These are phyloP conservation scores for Trypanosoma mega DNA, from an alignment of 208 protist species.

Conservation along the genomic window DNA sequence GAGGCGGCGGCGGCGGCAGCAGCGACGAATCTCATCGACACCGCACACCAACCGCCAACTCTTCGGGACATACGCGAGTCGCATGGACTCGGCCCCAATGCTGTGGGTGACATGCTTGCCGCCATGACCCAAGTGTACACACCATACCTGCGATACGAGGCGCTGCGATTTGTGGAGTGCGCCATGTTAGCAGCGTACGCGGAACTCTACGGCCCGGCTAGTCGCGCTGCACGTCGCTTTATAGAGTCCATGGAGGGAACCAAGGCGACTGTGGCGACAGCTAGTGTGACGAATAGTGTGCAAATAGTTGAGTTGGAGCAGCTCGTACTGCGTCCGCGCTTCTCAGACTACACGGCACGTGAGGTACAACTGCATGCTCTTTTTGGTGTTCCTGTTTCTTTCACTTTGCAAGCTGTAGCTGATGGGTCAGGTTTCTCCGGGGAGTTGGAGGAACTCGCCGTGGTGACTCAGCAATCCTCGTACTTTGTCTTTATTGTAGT, in stretches of 20 bases:
- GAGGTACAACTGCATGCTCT: slow-evolving; percentile 59
- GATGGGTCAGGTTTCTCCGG: slow-evolving; percentile 13
- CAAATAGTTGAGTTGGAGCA: slow-evolving; percentile 37
- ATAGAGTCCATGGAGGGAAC: neutral
- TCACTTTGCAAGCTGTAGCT: slow-evolving; percentile 3
- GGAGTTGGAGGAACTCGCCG: slow-evolving; percentile 14
- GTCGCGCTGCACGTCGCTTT: slow-evolving; percentile 27
- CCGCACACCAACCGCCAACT: slow-evolving; percentile 32
- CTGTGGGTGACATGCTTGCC: slow-evolving; percentile 51
- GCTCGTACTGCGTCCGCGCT: slow-evolving; percentile 22
- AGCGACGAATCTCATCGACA: slow-evolving; percentile 13
- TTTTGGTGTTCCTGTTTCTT: slow-evolving; percentile 61
- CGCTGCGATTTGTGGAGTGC: slow-evolving; percentile 60
- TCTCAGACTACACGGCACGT: slow-evolving; percentile 36
- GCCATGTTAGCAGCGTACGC: slow-evolving; percentile 70
- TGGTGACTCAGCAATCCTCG: slow-evolving; percentile 17
- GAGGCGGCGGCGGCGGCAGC: slow-evolving; percentile 3
- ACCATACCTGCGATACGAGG: slow-evolving; percentile 67
- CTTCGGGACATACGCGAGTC: slow-evolving; percentile 43
- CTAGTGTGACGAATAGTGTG: slow-evolving; percentile 29
- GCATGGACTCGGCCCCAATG: slow-evolving; percentile 30
- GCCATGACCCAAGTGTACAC: slow-evolving; percentile 69
- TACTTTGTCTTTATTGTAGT: slow-evolving; percentile 49
- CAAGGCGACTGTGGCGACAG: slow-evolving; percentile 3
- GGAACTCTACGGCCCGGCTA: slow-evolving; percentile 66